These are phyloP conservation scores for Nicotiana rustica DNA, from an alignment of 305 asterid genomes.

Conservation along the genomic window DNA sequence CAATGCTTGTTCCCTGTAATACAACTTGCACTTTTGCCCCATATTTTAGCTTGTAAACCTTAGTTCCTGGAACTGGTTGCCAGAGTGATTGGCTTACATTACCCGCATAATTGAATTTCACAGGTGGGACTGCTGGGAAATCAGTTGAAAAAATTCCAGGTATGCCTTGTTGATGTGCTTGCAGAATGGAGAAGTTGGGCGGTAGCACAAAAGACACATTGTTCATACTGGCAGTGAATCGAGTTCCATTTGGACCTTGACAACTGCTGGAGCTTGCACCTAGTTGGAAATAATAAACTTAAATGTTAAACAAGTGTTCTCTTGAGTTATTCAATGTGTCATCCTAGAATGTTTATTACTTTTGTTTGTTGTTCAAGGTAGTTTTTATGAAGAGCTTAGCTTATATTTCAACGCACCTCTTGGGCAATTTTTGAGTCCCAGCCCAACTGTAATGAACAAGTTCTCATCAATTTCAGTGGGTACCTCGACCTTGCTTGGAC, in stretches of 20 bases:
- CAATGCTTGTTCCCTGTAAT: constrained; percentile 74
- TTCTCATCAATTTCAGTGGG: constrained; percentile 70
- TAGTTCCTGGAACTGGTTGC: constrained; percentile 71
- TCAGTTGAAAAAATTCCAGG: constrained; percentile 74
- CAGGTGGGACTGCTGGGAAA: constrained; percentile 74
- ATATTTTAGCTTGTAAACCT: constrained; percentile 61
- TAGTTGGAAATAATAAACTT: background rate
- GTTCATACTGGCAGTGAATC: constrained; percentile 65
- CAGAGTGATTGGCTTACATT: constrained; percentile 69
- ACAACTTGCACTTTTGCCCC: constrained; percentile 77
- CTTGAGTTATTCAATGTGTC: background rate
- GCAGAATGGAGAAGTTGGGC: constrained; percentile 66
- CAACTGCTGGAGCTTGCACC: constrained; percentile 60
- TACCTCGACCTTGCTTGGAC: constrained; percentile 56
- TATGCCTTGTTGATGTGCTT: constrained; percentile 72
- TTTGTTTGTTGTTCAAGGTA: background rate
- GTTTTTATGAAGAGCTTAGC: background rate
- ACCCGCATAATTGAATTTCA: constrained; percentile 74
- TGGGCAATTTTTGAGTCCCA: constrained; percentile 72
- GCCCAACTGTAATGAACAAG: constrained; percentile 70
- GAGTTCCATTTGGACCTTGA: constrained; percentile 82
- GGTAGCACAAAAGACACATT: constrained; percentile 73
- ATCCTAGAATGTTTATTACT: background rate
- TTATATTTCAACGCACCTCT: constrained; percentile 1
- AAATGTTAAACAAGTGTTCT: background rate